Evolutionary conservation across 176 grass and related monocot genomes (phyloP), one percentile per base, ranked within the genome.

Genomic region (Neostapfia colusana): DNA sequence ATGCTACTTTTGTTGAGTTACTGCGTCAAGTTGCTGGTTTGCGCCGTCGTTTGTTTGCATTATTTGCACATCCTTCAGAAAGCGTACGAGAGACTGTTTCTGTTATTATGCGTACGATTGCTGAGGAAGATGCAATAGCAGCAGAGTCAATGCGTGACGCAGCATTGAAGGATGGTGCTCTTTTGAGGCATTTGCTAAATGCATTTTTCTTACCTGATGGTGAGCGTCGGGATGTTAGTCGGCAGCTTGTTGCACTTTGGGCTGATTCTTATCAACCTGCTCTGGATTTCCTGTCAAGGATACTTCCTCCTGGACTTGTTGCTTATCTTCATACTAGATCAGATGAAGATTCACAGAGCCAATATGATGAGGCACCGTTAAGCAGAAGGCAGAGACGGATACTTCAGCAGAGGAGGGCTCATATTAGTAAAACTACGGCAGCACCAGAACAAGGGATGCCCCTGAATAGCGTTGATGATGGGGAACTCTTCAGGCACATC

Each of bases 81-180:
- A 92, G 86, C 78, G 95, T 99, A 55, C 86, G 95, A 73, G 95
- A 99, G 82, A 99, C 87, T 21, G 81, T 99, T 69, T 90, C 95
- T 71, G 95, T 99, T 81, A 95, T 99, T 54, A 99, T 99, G 95
- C 91, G 91, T 60, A 99, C 95, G 72, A 99, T 99, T 85, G 95
- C 95, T 7, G 95, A 95, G 81, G 95, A 99, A 85, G 95, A 99
- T 83, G 95, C 95, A 41, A 99, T 99, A 84, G 95, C 95, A 78
- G 95, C 95, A 66, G 95, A 99, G 79, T 99, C 95, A 62, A 99
- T 99, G 95, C 89, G 95, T 9, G 95, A 99, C 62, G 95, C 95
- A 66, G 95, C 95, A 61, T 90, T 99, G 81, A 92, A 93, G 85
- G 95, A 99, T 80, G 95, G 95, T 77, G 95, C 95, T 72, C 88